Conservation (phyloP, 257 asterid species). For the Cinchona pubescens region DNA sequence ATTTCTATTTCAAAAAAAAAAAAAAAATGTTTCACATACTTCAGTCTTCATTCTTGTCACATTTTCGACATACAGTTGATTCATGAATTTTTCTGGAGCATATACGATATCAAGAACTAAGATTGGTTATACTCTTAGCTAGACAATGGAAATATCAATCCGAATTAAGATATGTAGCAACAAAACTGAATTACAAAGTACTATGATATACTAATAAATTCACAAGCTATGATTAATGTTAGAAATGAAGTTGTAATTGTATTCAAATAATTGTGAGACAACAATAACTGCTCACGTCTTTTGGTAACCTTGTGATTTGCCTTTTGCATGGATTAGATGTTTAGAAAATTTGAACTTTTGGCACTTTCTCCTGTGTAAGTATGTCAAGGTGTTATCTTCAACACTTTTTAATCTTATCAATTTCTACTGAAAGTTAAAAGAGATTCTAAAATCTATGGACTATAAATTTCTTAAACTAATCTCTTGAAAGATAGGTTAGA, state of each 20-base stretch:
- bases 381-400: too few relatives aligned
- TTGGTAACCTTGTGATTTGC: background rate
- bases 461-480: too few relatives aligned
- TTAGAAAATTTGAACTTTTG: background rate
- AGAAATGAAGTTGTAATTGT: too few relatives aligned
- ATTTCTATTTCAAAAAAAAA: too few relatives aligned
- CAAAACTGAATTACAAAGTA: background rate
- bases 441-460: too few relatives aligned
- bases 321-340: background rate
- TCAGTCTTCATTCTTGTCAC: too few relatives aligned
- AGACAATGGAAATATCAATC: background rate
- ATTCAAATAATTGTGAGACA: background rate
- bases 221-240: background rate
- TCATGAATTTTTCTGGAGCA: background rate
- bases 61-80: background rate
- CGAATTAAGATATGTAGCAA: background rate
- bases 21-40: too few relatives aligned
- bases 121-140: background rate
- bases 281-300: background rate
- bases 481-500: too few relatives aligned
- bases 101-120: background rate
- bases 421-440: background rate
- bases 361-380: background rate
- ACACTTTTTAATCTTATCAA: too few relatives aligned
- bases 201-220: background rate